Evolutionary conservation across 2,329 filamentous ascomycete species (phyloP), one percentile per base, ranked within the genome.

Genomic region (Alternaria gaisen): DNA sequence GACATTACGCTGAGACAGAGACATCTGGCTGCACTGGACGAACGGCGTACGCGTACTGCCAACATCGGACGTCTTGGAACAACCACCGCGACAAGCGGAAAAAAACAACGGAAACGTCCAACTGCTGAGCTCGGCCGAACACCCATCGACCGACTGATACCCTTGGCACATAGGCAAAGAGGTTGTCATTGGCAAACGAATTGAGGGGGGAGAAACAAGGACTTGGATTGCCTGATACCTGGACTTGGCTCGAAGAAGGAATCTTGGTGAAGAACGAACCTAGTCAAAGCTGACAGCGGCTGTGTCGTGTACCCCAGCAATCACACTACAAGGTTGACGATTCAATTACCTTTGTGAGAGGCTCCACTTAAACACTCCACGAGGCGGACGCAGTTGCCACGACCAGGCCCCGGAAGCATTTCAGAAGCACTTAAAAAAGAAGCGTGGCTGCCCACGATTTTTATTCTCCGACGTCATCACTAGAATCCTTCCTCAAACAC

Each of bases 391-490:
- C 40, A 3, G 9, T 36, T 60, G 28, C 58, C 32, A 32, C 22
- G 48, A 42, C 38, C 1, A 14, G 40, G 5, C 28, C 28, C 11
- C 8, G 28, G 11, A 30, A 26, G 53, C 32, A 40, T n/a, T 14
- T 20, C 44, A 10, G 12, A 26, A 43, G 3, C 22, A 40, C 50
- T 20, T 34, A 30, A 18, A 22, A 34, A 34, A 32, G 22, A 36
- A 32, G 22, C 54, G 44, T 41, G 26, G 40, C 36, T 42, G 16
- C 44, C 26, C 18, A n/a, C 24, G 14, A 41, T 18, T 34, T 32
- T 36, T 40, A 6, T 56, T 51, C 26, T 36, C 34, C 41, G 34
- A 47, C 50, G 56, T 52, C 55, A 46, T 44, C 34, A 24, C 42
- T 36, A 40, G 16, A 20, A 24, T 42, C 53, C 16, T 20, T 34